These are phyloP conservation scores for Phytophthora uliginosa DNA, from an alignment of 352 stramenopile species.

Conservation along the genomic window DNA sequence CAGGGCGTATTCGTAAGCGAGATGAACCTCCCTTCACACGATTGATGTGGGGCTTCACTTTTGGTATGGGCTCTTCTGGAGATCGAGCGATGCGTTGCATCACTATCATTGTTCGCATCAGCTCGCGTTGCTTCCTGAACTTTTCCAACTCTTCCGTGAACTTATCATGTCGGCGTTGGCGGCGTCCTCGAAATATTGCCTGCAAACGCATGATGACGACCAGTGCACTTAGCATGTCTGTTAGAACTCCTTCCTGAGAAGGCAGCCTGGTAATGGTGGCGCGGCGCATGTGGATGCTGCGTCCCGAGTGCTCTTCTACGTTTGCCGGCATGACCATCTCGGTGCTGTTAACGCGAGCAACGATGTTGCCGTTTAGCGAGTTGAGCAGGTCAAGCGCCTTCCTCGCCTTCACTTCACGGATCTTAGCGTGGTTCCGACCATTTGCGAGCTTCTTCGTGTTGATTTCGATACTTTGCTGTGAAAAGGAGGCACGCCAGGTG, in stretches of 20 bases:
- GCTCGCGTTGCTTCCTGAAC: slow-evolving; percentile 40
- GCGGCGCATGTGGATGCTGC: slow-evolving; percentile 10
- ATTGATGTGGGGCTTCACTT: not conserved
- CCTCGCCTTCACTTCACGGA: slow-evolving; percentile 56
- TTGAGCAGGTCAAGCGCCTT: slow-evolving; percentile 67
- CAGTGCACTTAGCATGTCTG: slow-evolving; percentile 31
- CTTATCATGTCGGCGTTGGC: slow-evolving; percentile 35
- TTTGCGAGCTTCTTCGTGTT: slow-evolving; percentile 51
- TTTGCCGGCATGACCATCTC: slow-evolving; percentile 17
- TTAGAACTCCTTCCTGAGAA: slow-evolving; percentile 6
- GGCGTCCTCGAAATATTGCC: slow-evolving; percentile 44
- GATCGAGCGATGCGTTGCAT: slow-evolving; percentile 35
- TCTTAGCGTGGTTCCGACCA: slow-evolving; percentile 46
- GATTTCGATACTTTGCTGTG: slow-evolving; percentile 60
- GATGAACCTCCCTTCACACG: slow-evolving; percentile 3
- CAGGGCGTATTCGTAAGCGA: slow-evolving; percentile 13
- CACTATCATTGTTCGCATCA: slow-evolving; percentile 34
- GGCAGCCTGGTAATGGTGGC: slow-evolving; percentile 16
- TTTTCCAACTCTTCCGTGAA: slow-evolving; percentile 44
- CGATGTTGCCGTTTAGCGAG: slow-evolving; percentile 60
- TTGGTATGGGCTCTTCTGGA: slow-evolving; percentile 16
- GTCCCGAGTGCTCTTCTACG: not conserved
- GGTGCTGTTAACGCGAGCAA: slow-evolving; percentile 8
- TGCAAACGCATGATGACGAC: slow-evolving; percentile 45
- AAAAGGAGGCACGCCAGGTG: not conserved